Conservation (phyloP, 805 yeast species). For the Candida golubevii region DNA sequence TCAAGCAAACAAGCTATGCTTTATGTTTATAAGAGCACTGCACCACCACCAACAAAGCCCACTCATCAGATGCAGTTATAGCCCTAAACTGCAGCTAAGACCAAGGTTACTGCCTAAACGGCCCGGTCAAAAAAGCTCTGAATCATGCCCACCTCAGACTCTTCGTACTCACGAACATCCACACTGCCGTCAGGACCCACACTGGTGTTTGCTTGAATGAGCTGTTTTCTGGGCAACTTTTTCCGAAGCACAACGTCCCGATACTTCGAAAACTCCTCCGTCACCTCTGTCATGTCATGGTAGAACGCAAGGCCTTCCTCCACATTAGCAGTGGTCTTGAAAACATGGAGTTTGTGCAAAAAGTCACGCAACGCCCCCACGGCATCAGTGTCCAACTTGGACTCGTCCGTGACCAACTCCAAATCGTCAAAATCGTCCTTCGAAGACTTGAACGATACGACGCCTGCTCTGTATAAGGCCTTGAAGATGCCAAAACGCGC, state of each 20-base stretch:
- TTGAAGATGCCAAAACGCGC: slow-evolving; percentile 85
- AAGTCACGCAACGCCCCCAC: slow-evolving; percentile 70
- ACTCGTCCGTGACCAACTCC: slow-evolving; percentile 52
- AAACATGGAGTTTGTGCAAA: slow-evolving; percentile 68
- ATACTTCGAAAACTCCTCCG: slow-evolving; percentile 56
- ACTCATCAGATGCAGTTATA: too few relatives aligned
- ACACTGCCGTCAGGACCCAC: slow-evolving; percentile 41
- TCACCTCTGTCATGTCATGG: slow-evolving; percentile 62
- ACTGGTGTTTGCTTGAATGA: slow-evolving; percentile 75
- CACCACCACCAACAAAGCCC: too few relatives aligned
- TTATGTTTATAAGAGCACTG: too few relatives aligned
- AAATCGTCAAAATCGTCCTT: slow-evolving; percentile 55
- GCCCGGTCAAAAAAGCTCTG: slow-evolving; percentile 61
- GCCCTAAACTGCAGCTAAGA: too few relatives aligned
- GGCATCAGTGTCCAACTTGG: slow-evolving; percentile 64
- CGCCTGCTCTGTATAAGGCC: slow-evolving; percentile 64
- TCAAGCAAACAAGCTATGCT: too few relatives aligned
- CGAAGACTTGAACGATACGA: slow-evolving; percentile 50
- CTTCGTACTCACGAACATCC: slow-evolving; percentile 67
- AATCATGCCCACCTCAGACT: slow-evolving; percentile 71
- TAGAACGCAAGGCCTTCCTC: slow-evolving; percentile 61
- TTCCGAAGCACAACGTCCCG: slow-evolving; percentile 66
- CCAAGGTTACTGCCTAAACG: slow-evolving; percentile 18
- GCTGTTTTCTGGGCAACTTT: slow-evolving; percentile 79
- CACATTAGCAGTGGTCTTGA: slow-evolving; percentile 73